phyloP scores from a whole-genome alignment of 345 rosid genomes.

The Limnanthes douglasii region DNA sequence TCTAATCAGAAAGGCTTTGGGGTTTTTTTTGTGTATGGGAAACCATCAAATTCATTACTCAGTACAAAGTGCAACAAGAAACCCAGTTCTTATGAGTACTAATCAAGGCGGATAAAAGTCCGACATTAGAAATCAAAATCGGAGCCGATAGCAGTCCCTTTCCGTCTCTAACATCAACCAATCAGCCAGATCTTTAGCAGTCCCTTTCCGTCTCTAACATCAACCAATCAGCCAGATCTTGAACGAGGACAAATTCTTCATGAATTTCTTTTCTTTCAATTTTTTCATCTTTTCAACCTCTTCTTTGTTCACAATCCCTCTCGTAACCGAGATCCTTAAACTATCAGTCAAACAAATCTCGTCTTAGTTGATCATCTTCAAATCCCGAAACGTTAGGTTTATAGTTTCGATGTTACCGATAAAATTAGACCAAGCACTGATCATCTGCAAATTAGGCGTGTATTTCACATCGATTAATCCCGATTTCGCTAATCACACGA shows the following conservation, averaged over 20 bases:
- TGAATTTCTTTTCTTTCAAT: conserved; percentile 47
- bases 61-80: too few species aligned
- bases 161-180: conserved; percentile 53
- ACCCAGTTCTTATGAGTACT: conserved; percentile 90
- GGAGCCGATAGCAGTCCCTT: conserved; percentile 49
- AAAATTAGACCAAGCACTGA: conserved; percentile 79
- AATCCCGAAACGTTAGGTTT: conserved; percentile 50
- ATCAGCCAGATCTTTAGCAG: conserved; percentile 58
- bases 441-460: conserved; percentile 28
- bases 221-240: conserved; percentile 76
- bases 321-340: conserved; percentile 30
- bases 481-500: conserved; percentile 75
- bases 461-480: conserved; percentile 55
- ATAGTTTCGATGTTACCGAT: conserved; percentile 64
- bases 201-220: conserved; percentile 59
- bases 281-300: conserved; percentile 37
- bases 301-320: conserved; percentile 25
- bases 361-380: conserved; percentile 34
- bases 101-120: conserved; percentile 70
- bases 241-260: conserved; percentile 66
- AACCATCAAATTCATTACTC: too few species aligned
- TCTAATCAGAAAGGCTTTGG: too few species aligned
- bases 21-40: too few species aligned
- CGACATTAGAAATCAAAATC: conserved; percentile 41
- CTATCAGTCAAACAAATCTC: conserved; percentile 35